Base-by-base conservation (phyloP, 208 protist genomes). In the Leptomonas pyrrhocoris region DNA sequence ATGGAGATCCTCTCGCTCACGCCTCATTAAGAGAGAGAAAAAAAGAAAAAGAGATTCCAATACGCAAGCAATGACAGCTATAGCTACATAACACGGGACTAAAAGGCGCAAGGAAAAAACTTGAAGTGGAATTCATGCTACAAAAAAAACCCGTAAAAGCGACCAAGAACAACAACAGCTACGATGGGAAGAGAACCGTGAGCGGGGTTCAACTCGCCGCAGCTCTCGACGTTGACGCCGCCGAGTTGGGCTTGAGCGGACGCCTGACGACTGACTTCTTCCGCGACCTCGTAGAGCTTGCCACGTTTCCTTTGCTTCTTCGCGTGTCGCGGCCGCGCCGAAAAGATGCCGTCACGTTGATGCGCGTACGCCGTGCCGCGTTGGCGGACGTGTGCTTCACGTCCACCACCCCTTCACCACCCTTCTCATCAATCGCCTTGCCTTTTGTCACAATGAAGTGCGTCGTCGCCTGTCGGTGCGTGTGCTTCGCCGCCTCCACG, bases 401-500 rank as follows among this genome's bases (percentile, higher is more conserved):
- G 19, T 6, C 23, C 0, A 13, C 28, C 0, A 13, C 28, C 3
- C 9, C 43, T 46, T 53, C 31, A 25, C 43, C 21, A 7, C 49
- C 40, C 36, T 13, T 65, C n/a, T 48, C 64, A 36, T 60, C 61
- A 49, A 68, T 46, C 19, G 54, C 69, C 53, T 77, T 74, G 19
- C 76, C 60, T 31, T 65, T 55, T 8, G 60, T 55, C 3, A 23
- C 12, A 28, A 78, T 34, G 42, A 80, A 80, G 43, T 74, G 42
- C 25, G 55, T 31, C 16, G 40, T 67, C 25, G 46, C 46, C 38
- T 74, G 60, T 13, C 65, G 77, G 30, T 64, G 27, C 2, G 66
- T 16, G 6, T 25, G 64, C 43, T 48, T 51, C 12, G 62, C 27
- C 15, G 46, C 54, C 23, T 73, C 77, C 25, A 48, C 51, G 9